Evolutionary conservation across 2,329 filamentous ascomycete genomes (phyloP).

Genomic region (Helicocarpus griseus): DNA sequence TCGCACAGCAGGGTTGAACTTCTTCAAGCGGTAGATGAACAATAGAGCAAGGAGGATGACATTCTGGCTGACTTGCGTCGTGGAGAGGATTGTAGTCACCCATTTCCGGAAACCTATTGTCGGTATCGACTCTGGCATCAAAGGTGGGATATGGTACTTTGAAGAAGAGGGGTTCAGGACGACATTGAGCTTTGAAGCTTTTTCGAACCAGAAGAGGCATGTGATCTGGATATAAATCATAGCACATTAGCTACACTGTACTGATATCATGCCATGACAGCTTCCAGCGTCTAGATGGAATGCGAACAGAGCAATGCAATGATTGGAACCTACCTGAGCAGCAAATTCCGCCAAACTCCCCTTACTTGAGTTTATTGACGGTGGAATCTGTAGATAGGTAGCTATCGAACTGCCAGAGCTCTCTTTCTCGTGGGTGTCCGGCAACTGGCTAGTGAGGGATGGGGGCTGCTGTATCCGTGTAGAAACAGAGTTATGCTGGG

Average conservation of each 20-base stretch:
- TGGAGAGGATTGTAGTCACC: slow-evolving; percentile 82
- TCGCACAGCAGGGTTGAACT: slow-evolving; percentile 76
- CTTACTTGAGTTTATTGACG: slow-evolving; percentile 63
- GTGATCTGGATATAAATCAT: slow-evolving; percentile 56
- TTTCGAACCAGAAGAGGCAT: slow-evolving; percentile 96
- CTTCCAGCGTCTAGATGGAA: no score
- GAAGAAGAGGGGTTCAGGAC: slow-evolving; percentile 53
- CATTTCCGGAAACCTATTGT: slow-evolving; percentile 80
- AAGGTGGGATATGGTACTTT: slow-evolving; percentile 37
- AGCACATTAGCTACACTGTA: background rate
- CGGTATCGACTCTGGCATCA: slow-evolving; percentile 65
- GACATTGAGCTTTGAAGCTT: slow-evolving; percentile 63
- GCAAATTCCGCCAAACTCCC: slow-evolving; percentile 75
- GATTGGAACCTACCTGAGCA: slow-evolving; percentile 52
- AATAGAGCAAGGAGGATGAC: slow-evolving; percentile 82
- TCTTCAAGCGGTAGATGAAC: slow-evolving; percentile 89
- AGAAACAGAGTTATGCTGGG: background rate
- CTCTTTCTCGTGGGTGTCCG: slow-evolving; percentile 18
- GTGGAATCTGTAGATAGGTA: slow-evolving; percentile 58
- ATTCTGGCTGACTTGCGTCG: slow-evolving; percentile 92
- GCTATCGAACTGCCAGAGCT: slow-evolving; percentile 32
- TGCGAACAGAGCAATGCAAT: no score
- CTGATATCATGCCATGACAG: no score
- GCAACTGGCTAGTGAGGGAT: slow-evolving; percentile 15
- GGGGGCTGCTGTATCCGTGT: slow-evolving; percentile 15